Percentiles rank a stretch among this genome's conserved stretches.
Conservation (phyloP, 768 basidiomycete genomes). For the Tremella fuciformis region DNA sequence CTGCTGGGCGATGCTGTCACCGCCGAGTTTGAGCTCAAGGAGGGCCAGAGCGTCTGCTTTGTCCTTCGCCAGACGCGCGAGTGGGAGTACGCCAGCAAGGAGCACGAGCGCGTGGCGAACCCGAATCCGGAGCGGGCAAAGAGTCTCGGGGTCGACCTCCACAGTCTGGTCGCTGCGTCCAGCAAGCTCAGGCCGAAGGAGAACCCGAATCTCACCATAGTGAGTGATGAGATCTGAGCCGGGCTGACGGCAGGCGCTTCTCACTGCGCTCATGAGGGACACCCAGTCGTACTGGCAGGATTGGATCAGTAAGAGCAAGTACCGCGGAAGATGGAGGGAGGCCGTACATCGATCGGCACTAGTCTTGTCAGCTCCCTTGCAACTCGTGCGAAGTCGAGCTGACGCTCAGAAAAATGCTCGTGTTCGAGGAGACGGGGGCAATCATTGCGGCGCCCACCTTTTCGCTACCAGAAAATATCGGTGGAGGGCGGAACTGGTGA, state of each 20-base stretch:
- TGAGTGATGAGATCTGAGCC: slow-evolving; percentile 30
- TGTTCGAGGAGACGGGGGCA: slow-evolving; percentile 88
- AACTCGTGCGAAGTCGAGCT: background rate
- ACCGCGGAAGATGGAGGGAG: slow-evolving; percentile 93
- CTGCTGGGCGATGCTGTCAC: slow-evolving; percentile 69
- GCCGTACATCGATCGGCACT: slow-evolving; percentile 87
- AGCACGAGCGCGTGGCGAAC: slow-evolving; percentile 48
- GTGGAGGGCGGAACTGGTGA: slow-evolving; percentile 83
- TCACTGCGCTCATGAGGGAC: slow-evolving; percentile 53
- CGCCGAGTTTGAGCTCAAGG: slow-evolving; percentile 63
- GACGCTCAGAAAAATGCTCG: slow-evolving; percentile 65
- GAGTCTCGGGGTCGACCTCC: slow-evolving; percentile 56
- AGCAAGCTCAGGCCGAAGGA: slow-evolving; percentile 58
- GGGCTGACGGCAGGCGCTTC: slow-evolving; percentile 21
- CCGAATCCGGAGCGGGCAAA: slow-evolving; percentile 55
- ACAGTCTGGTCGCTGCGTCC: slow-evolving; percentile 57
- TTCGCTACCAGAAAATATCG: slow-evolving; percentile 86
- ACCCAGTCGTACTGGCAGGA: slow-evolving; percentile 81
- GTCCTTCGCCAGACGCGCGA: slow-evolving; percentile 70
- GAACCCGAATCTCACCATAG: slow-evolving; percentile 72
- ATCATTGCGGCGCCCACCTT: slow-evolving; percentile 95
- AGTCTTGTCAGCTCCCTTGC: slow-evolving; percentile 58
- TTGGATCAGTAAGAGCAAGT: slow-evolving; percentile 86
- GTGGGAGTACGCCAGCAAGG: slow-evolving; percentile 31
- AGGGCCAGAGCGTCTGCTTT: slow-evolving; percentile 90